Base-by-base conservation (phyloP, 2,329 filamentous ascomycete genomes). In the Aspergillus vadensis region DNA sequence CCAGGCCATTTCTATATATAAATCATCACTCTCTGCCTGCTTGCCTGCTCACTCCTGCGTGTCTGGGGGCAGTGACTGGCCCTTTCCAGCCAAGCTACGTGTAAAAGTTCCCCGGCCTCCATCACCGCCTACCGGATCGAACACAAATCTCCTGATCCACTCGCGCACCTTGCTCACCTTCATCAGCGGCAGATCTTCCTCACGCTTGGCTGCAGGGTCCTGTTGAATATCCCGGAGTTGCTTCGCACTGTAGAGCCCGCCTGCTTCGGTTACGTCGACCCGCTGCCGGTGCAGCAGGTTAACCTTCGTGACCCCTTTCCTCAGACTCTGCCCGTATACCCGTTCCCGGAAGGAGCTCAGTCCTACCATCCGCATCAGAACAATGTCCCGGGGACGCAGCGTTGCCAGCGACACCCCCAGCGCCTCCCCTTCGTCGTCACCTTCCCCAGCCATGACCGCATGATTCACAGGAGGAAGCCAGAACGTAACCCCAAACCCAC, bases 321-420 rank as follows among this genome's bases (percentile, higher is more conserved):
- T 85, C 63, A 97, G 77, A 70, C 89, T 95, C 73, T 96, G 90
- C 0, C 94, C 93, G 68, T 95, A 92, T 0, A 97, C 93, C 67
- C 85, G 88, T 50, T 86, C 85, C 55, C 84, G 84, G 73, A 94
- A 98, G 4, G 86, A 86, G 55, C 86, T 86, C 55, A 98, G 80
- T 0, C 89, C 92, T 6, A 97, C 87, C 68, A 94, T 92, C 59
- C 88, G 87, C 61, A 97, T 72, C 14, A 97, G 81, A 5, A 98
- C 81, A 1, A 97, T 85, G 70, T 98, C 92, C 67, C 89, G 88
- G 0, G 86, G 79, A 49, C 88, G 82, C 32, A 96, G 77, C 0
- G 71, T 75, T 1, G 78, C 73, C 61, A 79, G 74, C 43, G 68
- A 79, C 65, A 71, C 67, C 9, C 79, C 71, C 23, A 85, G 76